phyloP scores from a whole-genome alignment of 768 basidiomycete species.

The Mycena alexandri region DNA sequence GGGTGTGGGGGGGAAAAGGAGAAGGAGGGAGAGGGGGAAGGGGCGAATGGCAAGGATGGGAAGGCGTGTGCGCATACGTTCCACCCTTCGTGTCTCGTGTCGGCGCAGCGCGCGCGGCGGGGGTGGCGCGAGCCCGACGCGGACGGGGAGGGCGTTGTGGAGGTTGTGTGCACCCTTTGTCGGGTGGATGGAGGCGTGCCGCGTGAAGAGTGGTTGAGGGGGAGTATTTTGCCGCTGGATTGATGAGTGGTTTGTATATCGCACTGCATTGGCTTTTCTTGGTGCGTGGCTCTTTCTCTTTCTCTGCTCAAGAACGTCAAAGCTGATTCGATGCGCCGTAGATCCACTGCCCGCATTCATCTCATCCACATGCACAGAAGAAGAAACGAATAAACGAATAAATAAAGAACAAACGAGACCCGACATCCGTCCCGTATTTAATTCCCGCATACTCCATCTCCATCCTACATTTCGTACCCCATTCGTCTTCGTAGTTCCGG shows the following conservation, averaged over 20 bases:
- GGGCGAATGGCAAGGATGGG: constrained; percentile 35
- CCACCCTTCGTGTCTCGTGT: constrained; percentile 80
- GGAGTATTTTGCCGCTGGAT: constrained; percentile 30
- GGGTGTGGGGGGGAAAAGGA: constrained; percentile 37
- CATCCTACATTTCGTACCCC: too few relatives aligned
- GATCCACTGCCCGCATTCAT: neutral
- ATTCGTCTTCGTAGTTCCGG: too few relatives aligned
- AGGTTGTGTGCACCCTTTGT: constrained; percentile 84
- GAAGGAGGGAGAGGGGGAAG: constrained; percentile 36
- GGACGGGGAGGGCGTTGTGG: constrained; percentile 57
- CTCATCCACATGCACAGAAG: neutral
- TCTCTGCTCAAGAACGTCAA: neutral
- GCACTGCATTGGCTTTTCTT: neutral
- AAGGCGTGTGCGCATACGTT: constrained; percentile 70
- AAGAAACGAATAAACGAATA: neutral
- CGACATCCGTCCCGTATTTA: too few relatives aligned
- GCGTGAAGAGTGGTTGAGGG: constrained; percentile 67
- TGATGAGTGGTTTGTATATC: neutral
- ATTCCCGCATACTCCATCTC: too few relatives aligned
- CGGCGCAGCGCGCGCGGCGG: constrained; percentile 70
- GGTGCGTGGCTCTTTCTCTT: neutral
- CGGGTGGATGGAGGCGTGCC: constrained; percentile 71
- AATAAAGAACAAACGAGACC: constrained; percentile 1
- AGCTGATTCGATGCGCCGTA: neutral
- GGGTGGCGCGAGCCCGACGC: constrained; percentile 68